Percentiles rank a stretch among this genome's conserved stretches.
phyloP scores from a whole-genome alignment of 2,329 filamentous ascomycete species.

The Didymella exigua region DNA sequence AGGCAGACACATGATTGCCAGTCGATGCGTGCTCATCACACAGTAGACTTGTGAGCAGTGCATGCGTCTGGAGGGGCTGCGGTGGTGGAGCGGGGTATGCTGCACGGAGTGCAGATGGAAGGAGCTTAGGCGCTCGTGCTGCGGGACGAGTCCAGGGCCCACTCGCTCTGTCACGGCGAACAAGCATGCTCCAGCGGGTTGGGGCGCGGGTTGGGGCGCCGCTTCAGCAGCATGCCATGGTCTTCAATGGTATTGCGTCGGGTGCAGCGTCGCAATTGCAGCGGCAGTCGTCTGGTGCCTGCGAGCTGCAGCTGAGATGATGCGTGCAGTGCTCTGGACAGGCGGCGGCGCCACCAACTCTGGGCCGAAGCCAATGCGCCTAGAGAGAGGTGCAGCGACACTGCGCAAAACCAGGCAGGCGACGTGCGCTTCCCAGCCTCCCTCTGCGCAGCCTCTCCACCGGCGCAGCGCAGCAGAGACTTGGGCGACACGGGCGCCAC shows the following conservation, averaged over 20 bases:
- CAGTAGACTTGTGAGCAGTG: no score
- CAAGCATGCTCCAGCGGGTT: no score
- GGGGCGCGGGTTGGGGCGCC: background rate
- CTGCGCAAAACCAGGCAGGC: slow-evolving; percentile 25
- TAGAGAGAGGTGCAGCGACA: slow-evolving; percentile 13
- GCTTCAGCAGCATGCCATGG: background rate
- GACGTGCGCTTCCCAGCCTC: slow-evolving; percentile 26
- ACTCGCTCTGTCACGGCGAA: background rate
- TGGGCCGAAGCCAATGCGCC: slow-evolving; percentile 14
- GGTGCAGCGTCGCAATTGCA: background rate
- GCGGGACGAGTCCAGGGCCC: background rate
- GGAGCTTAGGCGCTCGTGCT: slow-evolving; percentile 1
- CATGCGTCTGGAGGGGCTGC: slow-evolving; percentile 2
- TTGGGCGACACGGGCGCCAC: background rate
- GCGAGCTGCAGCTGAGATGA: background rate
- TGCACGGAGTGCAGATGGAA: slow-evolving; percentile 3
- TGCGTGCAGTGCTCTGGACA: background rate
- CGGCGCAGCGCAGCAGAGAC: slow-evolving; percentile 16
- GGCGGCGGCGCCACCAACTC: slow-evolving; percentile 4
- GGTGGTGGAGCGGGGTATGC: slow-evolving; percentile 7
- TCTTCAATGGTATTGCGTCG: no score
- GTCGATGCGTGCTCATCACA: slow-evolving; percentile 25
- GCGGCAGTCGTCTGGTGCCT: background rate
- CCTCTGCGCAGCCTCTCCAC: slow-evolving; percentile 1
- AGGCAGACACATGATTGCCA: slow-evolving; percentile 25